A percentile compares a stretch with the other conserved stretches of the same genome.
Evolutionary conservation across 1,139 yeast species (phyloP).

Genomic region (Candida frijolesensis): DNA sequence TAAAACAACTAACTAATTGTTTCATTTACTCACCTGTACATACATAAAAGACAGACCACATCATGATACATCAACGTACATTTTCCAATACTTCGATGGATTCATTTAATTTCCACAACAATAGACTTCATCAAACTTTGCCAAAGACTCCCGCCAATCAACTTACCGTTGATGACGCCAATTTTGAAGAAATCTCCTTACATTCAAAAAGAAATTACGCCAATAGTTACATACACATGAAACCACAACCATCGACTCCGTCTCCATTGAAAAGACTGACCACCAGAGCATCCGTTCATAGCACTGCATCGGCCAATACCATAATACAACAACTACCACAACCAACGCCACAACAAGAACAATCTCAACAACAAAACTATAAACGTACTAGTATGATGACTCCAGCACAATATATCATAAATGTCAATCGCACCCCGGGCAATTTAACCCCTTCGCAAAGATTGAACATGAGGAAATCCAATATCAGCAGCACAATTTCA

Average conservation of each 20-base stretch:
- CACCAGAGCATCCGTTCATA: slow-evolving; percentile 22
- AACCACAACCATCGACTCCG: slow-evolving; percentile 14
- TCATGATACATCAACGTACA: slow-evolving; percentile 7
- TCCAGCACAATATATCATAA: slow-evolving; percentile 23
- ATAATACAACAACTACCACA: background rate
- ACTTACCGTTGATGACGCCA: slow-evolving; percentile 4
- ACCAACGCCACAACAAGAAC: slow-evolving; percentile 4
- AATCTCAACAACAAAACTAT: background rate
- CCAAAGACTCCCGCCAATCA: background rate
- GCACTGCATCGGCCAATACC: slow-evolving; percentile 15
- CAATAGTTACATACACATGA: background rate
- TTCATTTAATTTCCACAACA: slow-evolving; percentile 2
- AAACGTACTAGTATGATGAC: background rate
- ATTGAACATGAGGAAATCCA: slow-evolving; percentile 35
- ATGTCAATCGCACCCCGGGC: slow-evolving; percentile 26
- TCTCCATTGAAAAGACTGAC: slow-evolving; percentile 23
- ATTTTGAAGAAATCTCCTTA: slow-evolving; percentile 7
- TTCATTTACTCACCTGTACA: background rate
- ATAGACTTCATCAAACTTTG: background rate
- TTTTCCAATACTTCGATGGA: slow-evolving; percentile 5
- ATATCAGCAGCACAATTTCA: slow-evolving; percentile 26
- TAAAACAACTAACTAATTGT: background rate
- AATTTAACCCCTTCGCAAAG: slow-evolving; percentile 44
- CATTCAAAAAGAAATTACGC: slow-evolving; percentile 2
- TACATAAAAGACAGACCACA: background rate